phyloP scores from a whole-genome alignment of 2,329 filamentous ascomycete genomes.

The Annulohypoxylon truncatum region DNA sequence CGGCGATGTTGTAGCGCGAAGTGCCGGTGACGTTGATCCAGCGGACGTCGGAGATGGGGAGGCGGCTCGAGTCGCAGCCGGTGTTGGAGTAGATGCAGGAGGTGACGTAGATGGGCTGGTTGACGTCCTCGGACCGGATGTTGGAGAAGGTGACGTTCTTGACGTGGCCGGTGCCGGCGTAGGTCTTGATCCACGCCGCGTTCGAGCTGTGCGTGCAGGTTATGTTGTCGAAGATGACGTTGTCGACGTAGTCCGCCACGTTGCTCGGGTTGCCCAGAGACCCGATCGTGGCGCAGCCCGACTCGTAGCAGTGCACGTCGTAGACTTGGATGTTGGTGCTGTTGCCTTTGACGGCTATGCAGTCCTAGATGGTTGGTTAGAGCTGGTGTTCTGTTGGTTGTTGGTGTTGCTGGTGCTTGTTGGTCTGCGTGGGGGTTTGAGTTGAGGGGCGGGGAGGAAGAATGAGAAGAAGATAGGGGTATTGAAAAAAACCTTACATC shows the following conservation, averaged over 20 bases:
- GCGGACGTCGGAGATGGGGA: conserved; percentile 59
- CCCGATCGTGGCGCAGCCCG: conserved; percentile 53
- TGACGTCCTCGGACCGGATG: conserved; percentile 55
- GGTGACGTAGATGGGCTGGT: conserved; percentile 62
- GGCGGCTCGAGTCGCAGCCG: conserved; percentile 55
- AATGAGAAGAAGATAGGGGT: not conserved
- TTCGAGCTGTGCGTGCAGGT: conserved; percentile 54
- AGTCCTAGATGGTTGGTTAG: conserved; percentile 49
- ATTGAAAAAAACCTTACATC: conserved; percentile 49
- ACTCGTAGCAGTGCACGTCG: conserved; percentile 56
- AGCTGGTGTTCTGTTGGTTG: not conserved
- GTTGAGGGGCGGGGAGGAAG: not conserved
- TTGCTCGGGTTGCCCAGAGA: conserved; percentile 53
- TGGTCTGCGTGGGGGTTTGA: not conserved
- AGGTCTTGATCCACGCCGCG: conserved; percentile 58
- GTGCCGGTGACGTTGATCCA: conserved; percentile 64
- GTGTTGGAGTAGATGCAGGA: conserved; percentile 57
- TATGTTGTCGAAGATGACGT: conserved; percentile 54
- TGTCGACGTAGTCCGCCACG: conserved; percentile 52
- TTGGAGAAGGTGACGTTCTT: conserved; percentile 59
- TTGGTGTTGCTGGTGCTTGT: too few species aligned
- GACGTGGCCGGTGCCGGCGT: conserved; percentile 55
- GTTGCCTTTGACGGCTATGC: conserved; percentile 56
- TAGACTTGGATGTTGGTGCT: conserved; percentile 53
- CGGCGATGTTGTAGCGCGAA: conserved; percentile 60